phyloP scores from a whole-genome alignment of 140 eudicot species.

The Ambrosia hybrid region DNA sequence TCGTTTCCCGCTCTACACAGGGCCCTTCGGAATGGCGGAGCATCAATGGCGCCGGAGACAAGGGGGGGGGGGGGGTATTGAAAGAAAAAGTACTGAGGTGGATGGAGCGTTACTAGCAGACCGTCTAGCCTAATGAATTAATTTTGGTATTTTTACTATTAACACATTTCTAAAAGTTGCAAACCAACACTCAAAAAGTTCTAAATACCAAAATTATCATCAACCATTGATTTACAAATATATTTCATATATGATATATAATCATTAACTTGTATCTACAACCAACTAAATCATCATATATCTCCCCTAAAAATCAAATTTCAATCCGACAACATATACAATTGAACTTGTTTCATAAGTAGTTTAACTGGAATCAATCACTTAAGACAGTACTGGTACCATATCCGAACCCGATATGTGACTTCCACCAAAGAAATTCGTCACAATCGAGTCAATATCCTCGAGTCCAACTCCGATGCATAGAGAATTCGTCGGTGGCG shows the following conservation, averaged over 20 bases:
- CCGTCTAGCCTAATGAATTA: no score
- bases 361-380: background rate
- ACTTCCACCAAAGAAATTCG: slow-evolving; percentile 44
- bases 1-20: no score
- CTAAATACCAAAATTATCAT: background rate
- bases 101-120: no score
- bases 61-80: no score
- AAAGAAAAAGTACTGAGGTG: no score
- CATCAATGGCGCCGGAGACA: no score
- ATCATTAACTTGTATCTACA: slow-evolving; percentile 1
- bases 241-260: background rate
- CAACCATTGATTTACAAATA: background rate
- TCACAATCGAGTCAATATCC: slow-evolving; percentile 66
- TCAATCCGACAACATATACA: slow-evolving; percentile 17
- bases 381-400: slow-evolving; percentile 13
- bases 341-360: background rate
- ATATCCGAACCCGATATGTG: slow-evolving; percentile 13
- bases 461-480: slow-evolving; percentile 74
- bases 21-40: no score
- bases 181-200: background rate
- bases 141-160: no score
- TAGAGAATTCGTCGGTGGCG: slow-evolving; percentile 27
- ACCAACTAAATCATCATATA: background rate
- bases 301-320: background rate
- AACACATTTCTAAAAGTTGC: no score